phyloP scores from a whole-genome alignment of 2,329 filamentous ascomycete species.

The Lizonia empirigonia region DNA sequence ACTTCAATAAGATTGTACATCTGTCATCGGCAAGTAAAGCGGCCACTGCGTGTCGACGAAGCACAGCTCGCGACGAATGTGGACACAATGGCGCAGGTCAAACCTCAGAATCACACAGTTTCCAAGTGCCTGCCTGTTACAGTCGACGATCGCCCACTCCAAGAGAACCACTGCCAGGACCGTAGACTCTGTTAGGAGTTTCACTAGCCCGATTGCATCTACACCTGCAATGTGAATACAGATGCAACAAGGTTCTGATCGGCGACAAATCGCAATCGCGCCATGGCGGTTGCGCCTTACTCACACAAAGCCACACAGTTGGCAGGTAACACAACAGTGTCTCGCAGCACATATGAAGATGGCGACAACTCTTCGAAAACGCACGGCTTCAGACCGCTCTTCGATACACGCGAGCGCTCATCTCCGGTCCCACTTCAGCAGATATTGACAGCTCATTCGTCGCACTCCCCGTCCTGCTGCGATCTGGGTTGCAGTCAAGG shows the following conservation, averaged over 20 bases:
- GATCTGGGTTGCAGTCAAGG: not conserved
- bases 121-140: not conserved
- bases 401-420: constrained; percentile 6
- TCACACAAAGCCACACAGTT: not conserved
- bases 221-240: not conserved
- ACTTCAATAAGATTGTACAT: not conserved
- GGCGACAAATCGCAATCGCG: constrained; percentile 5
- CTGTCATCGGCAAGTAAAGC: constrained; percentile 38
- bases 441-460: not conserved
- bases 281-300: not conserved
- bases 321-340: constrained; percentile 5
- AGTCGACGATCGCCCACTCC: not conserved
- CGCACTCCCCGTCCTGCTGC: not conserved
- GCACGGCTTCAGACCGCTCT: constrained; percentile 12
- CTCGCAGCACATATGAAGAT: not conserved
- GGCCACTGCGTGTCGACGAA: not conserved
- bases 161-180: not conserved
- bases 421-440: constrained; percentile 1
- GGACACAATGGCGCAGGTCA: not conserved
- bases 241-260: not conserved
- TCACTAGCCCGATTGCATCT: not conserved
- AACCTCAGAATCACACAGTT: not conserved
- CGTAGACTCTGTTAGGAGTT: not conserved
- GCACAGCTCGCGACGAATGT: not conserved
- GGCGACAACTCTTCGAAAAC: constrained; percentile 7